A percentile compares a stretch with the other conserved stretches of the same genome.
Conservation (phyloP, 225 moss, liverwort and hornwort species). For the Physcomitrium patens region DNA sequence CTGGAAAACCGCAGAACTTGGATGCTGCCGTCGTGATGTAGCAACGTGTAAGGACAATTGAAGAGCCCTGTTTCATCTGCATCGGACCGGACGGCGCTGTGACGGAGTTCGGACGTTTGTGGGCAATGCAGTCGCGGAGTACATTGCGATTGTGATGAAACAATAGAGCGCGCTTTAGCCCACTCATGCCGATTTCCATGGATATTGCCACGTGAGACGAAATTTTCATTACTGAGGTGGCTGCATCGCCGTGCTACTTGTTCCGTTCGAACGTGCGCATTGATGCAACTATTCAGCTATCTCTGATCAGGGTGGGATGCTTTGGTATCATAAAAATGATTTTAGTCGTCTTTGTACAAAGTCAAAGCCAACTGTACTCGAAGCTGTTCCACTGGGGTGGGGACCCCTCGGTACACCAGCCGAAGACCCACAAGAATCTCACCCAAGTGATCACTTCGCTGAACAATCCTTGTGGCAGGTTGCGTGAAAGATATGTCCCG, state of each 20-base stretch:
- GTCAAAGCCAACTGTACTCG: background rate
- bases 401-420: background rate
- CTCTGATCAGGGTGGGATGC: too few relatives aligned
- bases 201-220: background rate
- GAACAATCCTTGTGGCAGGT: slow-evolving; percentile 22
- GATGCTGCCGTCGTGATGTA: too few relatives aligned
- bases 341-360: background rate
- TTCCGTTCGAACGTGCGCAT: background rate
- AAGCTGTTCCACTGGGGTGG: slow-evolving; percentile 20
- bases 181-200: background rate
- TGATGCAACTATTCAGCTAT: background rate
- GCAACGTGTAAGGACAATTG: too few relatives aligned
- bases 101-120: slow-evolving; percentile 7
- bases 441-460: slow-evolving; percentile 17
- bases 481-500: background rate
- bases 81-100: background rate
- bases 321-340: too few relatives aligned
- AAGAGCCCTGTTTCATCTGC: background rate
- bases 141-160: slow-evolving; percentile 2
- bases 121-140: slow-evolving; percentile 15
- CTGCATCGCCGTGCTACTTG: slow-evolving; percentile 16
- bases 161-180: background rate
- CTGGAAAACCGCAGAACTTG: too few relatives aligned
- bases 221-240: background rate
- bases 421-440: background rate